Conservation (phyloP, 441 rosid species). For the Gossypium schwendimanii region DNA sequence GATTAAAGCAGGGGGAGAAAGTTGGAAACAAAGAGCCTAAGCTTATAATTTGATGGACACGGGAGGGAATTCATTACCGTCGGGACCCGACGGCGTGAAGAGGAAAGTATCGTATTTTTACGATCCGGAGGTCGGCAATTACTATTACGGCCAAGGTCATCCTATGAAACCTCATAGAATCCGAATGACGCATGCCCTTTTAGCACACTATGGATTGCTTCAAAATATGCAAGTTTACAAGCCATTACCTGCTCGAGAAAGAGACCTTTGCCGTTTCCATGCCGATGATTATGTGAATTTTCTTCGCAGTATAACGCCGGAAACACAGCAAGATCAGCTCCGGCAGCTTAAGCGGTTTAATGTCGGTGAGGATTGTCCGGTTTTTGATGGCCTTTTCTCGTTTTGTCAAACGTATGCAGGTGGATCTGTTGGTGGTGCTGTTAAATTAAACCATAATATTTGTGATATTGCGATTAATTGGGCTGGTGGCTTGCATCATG, state of each 20-base stretch:
- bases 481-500: constrained; percentile 82
- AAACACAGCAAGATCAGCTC: constrained; percentile 46
- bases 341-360: constrained; percentile 48
- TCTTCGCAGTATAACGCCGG: constrained; percentile 39
- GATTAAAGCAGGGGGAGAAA: neutral
- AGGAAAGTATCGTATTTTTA: constrained; percentile 50
- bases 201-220: constrained; percentile 53
- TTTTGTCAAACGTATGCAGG: constrained; percentile 74
- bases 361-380: constrained; percentile 74
- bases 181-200: constrained; percentile 67
- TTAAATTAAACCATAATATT: constrained; percentile 38
- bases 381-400: constrained; percentile 64
- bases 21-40: neutral
- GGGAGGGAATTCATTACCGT: constrained; percentile 43
- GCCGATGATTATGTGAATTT: constrained; percentile 46
- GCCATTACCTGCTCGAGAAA: constrained; percentile 44
- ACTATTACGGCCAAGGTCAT: constrained; percentile 66
- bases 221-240: constrained; percentile 45
- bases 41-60: constrained; percentile 23
- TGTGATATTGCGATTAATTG: constrained; percentile 71
- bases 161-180: constrained; percentile 81
- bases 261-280: constrained; percentile 48
- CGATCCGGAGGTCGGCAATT: constrained; percentile 54
- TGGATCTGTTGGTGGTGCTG: constrained; percentile 61
- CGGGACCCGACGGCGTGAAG: constrained; percentile 51